Conservation (phyloP, 257 asterid species). For the Solanum ossicruentum region DNA sequence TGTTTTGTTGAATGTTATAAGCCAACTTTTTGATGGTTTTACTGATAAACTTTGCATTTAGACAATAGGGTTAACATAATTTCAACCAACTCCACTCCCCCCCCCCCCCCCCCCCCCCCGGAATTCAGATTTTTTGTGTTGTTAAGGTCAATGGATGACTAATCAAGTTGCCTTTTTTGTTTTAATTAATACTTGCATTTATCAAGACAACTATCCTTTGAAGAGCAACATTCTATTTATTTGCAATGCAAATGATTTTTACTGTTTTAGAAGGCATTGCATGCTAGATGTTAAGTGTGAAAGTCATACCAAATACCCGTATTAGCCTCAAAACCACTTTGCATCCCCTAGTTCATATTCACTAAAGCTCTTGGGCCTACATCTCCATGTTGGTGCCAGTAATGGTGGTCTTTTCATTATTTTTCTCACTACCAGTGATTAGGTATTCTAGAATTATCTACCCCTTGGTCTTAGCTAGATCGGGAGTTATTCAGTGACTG, state of each 20-base stretch:
- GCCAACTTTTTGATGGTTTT: not conserved
- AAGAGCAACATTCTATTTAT: not conserved
- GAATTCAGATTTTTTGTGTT: too few relatives aligned
- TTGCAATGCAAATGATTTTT: not conserved
- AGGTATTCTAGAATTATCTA: not conserved
- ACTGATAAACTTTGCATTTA: not conserved
- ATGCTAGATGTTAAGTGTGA: not conserved
- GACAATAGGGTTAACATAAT: not conserved
- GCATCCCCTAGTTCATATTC: not conserved
- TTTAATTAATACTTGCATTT: not conserved
- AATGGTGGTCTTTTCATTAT: not conserved
- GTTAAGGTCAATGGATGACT: not conserved
- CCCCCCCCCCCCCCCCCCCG: not conserved
- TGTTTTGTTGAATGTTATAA: not conserved
- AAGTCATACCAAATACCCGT: not conserved
- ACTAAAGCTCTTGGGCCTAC: not conserved
- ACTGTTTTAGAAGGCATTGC: not conserved
- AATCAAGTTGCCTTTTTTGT: not conserved
- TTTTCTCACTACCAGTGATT: not conserved
- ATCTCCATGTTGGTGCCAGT: not conserved
- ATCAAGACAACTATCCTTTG: not conserved
- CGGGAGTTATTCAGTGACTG: not conserved
- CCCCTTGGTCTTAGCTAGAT: not conserved
- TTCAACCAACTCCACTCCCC: not conserved
- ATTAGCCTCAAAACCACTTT: not conserved